Evolutionary conservation across 768 basidiomycete species (phyloP).

Genomic region (Pisolithus orientalis): DNA sequence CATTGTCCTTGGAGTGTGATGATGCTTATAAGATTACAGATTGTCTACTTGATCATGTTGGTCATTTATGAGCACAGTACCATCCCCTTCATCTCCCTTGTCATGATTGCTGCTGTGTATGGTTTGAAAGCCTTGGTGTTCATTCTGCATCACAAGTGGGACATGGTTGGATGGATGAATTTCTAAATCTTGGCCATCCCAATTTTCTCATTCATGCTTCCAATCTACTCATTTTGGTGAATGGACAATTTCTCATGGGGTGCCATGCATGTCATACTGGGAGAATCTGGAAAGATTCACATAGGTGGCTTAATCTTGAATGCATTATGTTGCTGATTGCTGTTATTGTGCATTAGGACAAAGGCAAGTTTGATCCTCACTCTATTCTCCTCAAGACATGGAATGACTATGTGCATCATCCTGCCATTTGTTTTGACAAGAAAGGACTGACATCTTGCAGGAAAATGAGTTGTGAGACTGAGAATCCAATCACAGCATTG

Average conservation of each 20-base stretch:
- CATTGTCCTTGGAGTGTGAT: neutral
- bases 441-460: constrained; percentile 29
- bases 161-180: constrained; percentile 97
- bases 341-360: constrained; percentile 52
- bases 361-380: constrained; percentile 94
- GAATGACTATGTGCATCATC: constrained; percentile 78
- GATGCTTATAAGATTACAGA: constrained; percentile 37
- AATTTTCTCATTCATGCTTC: constrained; percentile 87
- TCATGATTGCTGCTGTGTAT: constrained; percentile 93
- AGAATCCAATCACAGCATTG: constrained; percentile 92
- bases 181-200: constrained; percentile 96
- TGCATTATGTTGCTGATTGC: neutral
- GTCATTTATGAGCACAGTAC: constrained; percentile 58
- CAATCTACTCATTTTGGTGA: constrained; percentile 92
- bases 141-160: constrained; percentile 90
- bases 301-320: constrained; percentile 38
- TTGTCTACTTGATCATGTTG: constrained; percentile 82
- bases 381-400: constrained; percentile 94
- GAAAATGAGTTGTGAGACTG: constrained; percentile 98
- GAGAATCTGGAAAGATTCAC: constrained; percentile 95
- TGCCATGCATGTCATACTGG: constrained; percentile 84
- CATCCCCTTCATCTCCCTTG: constrained; percentile 75
- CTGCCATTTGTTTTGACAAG: neutral
- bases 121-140: constrained; percentile 92
- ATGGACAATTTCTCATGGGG: constrained; percentile 99